Percentiles rank a stretch among this genome's conserved stretches.
phyloP scores from a whole-genome alignment of 202 grass and related monocot genomes.

The Panicum virgatum region DNA sequence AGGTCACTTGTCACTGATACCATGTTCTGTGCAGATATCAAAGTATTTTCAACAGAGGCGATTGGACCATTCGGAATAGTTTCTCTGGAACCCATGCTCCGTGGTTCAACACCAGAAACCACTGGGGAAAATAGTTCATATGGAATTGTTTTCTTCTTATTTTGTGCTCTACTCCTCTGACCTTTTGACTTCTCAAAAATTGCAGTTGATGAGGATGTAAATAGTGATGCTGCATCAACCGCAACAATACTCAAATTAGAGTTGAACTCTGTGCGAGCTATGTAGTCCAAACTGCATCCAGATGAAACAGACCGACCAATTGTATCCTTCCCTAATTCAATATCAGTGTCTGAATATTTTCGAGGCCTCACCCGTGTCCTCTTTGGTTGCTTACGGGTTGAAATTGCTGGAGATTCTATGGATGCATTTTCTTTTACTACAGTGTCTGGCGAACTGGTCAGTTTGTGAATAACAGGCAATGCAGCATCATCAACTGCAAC shows the following conservation, averaged over 20 bases:
- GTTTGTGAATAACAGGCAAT: constrained; percentile 21
- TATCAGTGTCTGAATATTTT: constrained; percentile 34
- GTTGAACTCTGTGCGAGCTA: constrained; percentile 12
- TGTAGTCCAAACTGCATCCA: constrained; percentile 14
- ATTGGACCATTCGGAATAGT: constrained; percentile 18
- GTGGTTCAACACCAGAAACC: constrained; percentile 34
- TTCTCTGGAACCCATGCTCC: not conserved
- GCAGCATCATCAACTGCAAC: constrained; percentile 43
- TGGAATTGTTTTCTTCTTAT: constrained; percentile 18
- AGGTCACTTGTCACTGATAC: constrained; percentile 14
- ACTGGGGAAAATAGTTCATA: constrained; percentile 19
- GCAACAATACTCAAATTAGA: constrained; percentile 31
- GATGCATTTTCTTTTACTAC: constrained; percentile 31
- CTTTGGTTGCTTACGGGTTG: constrained; percentile 31
- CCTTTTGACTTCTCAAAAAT: constrained; percentile 26
- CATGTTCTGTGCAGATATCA: constrained; percentile 2
- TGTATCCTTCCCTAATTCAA: constrained; percentile 34
- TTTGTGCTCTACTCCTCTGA: constrained; percentile 34
- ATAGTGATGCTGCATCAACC: constrained; percentile 41
- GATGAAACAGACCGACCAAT: not conserved
- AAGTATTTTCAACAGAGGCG: too few relatives aligned
- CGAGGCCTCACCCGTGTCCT: constrained; percentile 27
- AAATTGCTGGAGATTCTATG: not conserved
- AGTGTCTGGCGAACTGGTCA: not conserved
- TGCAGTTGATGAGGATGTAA: constrained; percentile 34